A percentile compares a stretch with the other conserved stretches of the same genome.
Conservation (phyloP, 179 eudicot genomes). For the Camellia oleifera region DNA sequence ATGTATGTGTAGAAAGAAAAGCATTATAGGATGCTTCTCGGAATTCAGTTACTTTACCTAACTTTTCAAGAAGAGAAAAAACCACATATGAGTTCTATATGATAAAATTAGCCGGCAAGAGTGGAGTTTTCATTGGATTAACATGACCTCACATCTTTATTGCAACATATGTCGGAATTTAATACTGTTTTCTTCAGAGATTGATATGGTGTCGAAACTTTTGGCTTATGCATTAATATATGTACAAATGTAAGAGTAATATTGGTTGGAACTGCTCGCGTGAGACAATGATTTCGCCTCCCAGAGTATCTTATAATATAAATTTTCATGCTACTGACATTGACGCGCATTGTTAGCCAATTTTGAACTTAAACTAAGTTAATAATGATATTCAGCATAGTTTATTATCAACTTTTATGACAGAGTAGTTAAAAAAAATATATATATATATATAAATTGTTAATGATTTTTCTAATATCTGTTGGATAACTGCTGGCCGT, state of each 20-base stretch:
- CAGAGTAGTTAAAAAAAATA: neutral
- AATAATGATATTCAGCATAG: no score
- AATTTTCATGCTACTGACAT: neutral
- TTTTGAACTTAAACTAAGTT: neutral
- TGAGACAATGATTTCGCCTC: conserved; percentile 20
- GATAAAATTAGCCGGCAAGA: no score
- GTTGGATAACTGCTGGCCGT: conserved; percentile 10
- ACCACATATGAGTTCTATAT: no score
- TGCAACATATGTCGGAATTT: neutral
- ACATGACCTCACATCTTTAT: neutral
- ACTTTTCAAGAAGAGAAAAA: no score
- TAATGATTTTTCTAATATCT: neutral
- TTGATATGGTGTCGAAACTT: conserved; percentile 12
- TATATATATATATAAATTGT: no score
- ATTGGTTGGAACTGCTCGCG: conserved; percentile 8
- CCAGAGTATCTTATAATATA: conserved; percentile 15
- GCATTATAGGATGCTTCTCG: conserved; percentile 16
- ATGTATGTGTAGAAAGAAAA: neutral
- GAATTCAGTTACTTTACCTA: conserved; percentile 13
- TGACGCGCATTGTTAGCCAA: neutral
- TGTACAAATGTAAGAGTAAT: conserved; percentile 10
- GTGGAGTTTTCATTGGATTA: neutral
- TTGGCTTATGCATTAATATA: neutral
- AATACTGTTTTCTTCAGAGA: conserved; percentile 8
- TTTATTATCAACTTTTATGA: neutral